phyloP scores from a whole-genome alignment of 1,284 basidiomycete genomes.

The Coniophora puteana region DNA sequence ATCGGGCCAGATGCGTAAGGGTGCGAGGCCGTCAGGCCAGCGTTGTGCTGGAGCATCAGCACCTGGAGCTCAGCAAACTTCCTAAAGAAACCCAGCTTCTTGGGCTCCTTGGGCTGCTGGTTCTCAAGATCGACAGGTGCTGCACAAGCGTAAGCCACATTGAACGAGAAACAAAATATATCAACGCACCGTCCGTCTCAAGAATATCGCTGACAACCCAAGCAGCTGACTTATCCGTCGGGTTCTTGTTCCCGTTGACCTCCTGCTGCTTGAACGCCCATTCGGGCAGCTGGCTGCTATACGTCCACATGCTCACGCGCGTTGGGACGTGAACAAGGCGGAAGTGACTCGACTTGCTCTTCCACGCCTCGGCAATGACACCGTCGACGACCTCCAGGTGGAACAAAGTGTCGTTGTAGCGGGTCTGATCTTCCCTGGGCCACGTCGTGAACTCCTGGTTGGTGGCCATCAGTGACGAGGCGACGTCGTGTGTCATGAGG shows the following conservation, averaged over 20 bases:
- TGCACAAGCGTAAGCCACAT: constrained; percentile 11
- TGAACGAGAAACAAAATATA: not conserved
- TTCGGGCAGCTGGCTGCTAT: constrained; percentile 80
- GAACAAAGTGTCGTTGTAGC: constrained; percentile 89
- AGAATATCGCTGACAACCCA: constrained; percentile 91
- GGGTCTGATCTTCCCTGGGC: constrained; percentile 65
- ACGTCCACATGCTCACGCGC: constrained; percentile 93
- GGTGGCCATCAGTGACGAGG: constrained; percentile 94
- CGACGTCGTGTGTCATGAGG: constrained; percentile 96
- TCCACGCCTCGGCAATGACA: constrained; percentile 77
- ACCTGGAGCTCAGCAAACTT: constrained; percentile 95
- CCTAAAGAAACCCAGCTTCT: constrained; percentile 86
- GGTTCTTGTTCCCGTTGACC: constrained; percentile 96
- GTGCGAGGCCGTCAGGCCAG: constrained; percentile 90
- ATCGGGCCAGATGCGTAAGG: constrained; percentile 94
- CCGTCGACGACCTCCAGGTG: constrained; percentile 70
- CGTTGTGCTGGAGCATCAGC: constrained; percentile 97
- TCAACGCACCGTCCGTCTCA: constrained; percentile 59
- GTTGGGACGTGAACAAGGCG: constrained; percentile 87
- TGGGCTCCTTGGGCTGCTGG: constrained; percentile 60
- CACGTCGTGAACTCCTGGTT: constrained; percentile 98
- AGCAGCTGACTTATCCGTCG: constrained; percentile 75
- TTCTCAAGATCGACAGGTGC: constrained; percentile 14
- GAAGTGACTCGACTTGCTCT: constrained; percentile 91
- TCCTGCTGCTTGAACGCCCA: constrained; percentile 99